Conservation (phyloP, 768 basidiomycete genomes). For the Auriscalpium microsporum region DNA sequence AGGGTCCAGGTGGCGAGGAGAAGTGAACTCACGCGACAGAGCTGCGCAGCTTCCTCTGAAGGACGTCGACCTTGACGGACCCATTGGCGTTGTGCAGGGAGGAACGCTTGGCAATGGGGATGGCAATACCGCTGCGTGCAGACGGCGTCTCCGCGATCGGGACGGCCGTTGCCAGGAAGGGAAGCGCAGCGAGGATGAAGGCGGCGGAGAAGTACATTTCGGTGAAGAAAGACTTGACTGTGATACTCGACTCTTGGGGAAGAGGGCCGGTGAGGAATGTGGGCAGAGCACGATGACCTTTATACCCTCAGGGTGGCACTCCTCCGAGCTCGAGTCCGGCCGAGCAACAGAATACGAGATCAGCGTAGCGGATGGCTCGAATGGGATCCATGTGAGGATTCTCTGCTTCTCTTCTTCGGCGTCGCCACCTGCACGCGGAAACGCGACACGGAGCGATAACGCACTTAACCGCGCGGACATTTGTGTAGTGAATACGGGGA, state of each 20-base stretch:
- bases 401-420: no score
- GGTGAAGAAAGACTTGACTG: not conserved
- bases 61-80: not conserved
- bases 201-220: not conserved
- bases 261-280: no score
- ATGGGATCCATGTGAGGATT: no score
- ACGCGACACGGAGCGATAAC: no score
- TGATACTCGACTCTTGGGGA: not conserved
- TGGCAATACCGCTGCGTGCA: not conserved
- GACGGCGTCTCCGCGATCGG: not conserved
- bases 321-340: no score
- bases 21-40: not conserved
- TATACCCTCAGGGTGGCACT: no score
- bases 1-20: not conserved
- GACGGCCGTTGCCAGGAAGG: not conserved
- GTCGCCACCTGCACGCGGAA: no score
- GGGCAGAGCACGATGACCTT: no score
- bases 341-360: no score
- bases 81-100: not conserved
- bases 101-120: conserved; percentile 1
- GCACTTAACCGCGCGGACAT: no score
- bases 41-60: not conserved
- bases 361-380: no score
- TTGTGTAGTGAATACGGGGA: no score
- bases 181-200: not conserved